Conservation (phyloP, 805 yeast species). For the Zygotorulaspora chibaensis region DNA sequence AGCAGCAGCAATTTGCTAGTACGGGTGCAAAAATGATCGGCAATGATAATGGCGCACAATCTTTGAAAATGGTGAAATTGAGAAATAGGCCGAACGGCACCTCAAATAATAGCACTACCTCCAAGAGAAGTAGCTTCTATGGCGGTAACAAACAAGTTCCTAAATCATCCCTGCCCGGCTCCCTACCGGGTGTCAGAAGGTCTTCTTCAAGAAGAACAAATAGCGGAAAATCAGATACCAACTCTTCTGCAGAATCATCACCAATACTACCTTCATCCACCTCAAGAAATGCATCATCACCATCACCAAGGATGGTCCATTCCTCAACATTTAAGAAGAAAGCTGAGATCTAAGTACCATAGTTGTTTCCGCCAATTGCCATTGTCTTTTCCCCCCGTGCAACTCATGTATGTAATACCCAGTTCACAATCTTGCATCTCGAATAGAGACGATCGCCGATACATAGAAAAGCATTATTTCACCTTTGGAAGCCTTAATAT, state of each 20-base stretch:
- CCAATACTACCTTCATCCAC: slow-evolving; percentile 9
- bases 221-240: slow-evolving; percentile 11
- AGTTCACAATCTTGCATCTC: neutral
- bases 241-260: slow-evolving; percentile 13
- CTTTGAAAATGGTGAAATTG: slow-evolving; percentile 12
- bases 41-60: slow-evolving; percentile 1
- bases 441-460: neutral
- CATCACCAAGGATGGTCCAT: slow-evolving; percentile 11
- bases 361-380: neutral
- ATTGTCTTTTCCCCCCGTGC: neutral
- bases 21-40: neutral
- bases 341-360: neutral
- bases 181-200: slow-evolving; percentile 26
- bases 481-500: neutral
- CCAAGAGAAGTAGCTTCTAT: slow-evolving; percentile 27
- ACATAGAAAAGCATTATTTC: neutral
- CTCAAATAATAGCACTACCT: slow-evolving; percentile 9
- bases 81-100: slow-evolving; percentile 6
- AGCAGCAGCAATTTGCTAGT: neutral
- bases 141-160: slow-evolving; percentile 20
- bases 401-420: neutral
- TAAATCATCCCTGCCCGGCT: slow-evolving; percentile 12
- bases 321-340: slow-evolving; percentile 2
- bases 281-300: slow-evolving; percentile 8
- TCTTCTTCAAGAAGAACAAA: slow-evolving; percentile 19